phyloP scores from a whole-genome alignment of 352 stramenopile species.

The Phytopythium montanum region DNA sequence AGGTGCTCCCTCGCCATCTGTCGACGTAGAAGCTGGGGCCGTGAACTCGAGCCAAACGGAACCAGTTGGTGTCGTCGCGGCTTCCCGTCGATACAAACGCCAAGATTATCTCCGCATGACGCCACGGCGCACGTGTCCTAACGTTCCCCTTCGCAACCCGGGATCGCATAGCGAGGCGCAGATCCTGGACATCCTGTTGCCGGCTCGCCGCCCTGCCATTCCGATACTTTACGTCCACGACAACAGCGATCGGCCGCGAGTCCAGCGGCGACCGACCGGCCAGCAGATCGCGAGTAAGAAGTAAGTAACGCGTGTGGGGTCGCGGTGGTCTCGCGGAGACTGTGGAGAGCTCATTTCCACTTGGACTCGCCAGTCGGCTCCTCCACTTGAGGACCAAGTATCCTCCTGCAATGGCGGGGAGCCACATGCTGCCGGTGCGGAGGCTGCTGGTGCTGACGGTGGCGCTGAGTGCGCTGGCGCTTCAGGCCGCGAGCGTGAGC shows the following conservation, averaged over 20 bases:
- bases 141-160: not conserved
- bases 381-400: not conserved
- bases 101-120: not conserved
- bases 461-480: not conserved
- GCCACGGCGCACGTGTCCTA: not conserved
- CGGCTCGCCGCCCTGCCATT: not conserved
- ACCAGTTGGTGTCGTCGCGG: not conserved
- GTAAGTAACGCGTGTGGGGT: not conserved
- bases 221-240: not conserved
- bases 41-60: not conserved
- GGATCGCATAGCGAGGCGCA: not conserved
- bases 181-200: not conserved
- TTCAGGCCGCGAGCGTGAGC: not conserved
- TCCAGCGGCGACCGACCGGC: not conserved
- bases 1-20: not conserved
- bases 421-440: not conserved
- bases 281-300: too few relatives aligned
- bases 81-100: not conserved
- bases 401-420: not conserved
- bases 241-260: not conserved
- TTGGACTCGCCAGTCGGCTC: not conserved
- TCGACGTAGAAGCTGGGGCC: not conserved
- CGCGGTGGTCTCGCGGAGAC: not conserved
- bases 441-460: not conserved
- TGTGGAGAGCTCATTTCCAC: not conserved